Conservation (phyloP, 2,329 filamentous ascomycete species). For the Epichloe aotearoae region DNA sequence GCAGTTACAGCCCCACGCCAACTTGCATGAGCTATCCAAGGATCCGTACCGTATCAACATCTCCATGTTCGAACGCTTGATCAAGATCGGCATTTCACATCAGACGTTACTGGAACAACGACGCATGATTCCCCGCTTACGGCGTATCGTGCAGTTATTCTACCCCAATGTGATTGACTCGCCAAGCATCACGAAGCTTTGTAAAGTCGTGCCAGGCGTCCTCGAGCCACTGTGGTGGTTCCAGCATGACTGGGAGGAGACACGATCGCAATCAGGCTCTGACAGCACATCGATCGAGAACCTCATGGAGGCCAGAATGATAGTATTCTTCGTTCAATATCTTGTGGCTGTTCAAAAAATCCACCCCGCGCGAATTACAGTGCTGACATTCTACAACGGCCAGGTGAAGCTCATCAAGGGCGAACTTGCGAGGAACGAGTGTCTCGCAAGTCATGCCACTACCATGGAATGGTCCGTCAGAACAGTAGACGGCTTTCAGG, state of each 20-base stretch:
- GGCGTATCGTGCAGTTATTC: constrained; percentile 31
- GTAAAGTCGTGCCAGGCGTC: constrained; percentile 33
- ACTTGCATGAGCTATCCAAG: constrained; percentile 43
- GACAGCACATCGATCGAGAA: constrained; percentile 55
- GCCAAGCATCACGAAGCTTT: constrained; percentile 19
- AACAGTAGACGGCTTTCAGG: constrained; percentile 83
- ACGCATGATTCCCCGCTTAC: constrained; percentile 35
- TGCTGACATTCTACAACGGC: constrained; percentile 81
- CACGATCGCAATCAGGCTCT: constrained; percentile 38
- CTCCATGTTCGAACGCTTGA: constrained; percentile 68
- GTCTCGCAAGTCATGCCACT: constrained; percentile 9
- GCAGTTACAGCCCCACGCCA: constrained; percentile 59
- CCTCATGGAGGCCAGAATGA: constrained; percentile 58
- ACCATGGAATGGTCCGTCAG: constrained; percentile 43
- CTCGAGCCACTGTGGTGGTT: constrained; percentile 28
- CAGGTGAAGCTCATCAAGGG: constrained; percentile 55
- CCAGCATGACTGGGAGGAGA: constrained; percentile 32
- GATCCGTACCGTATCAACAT: constrained; percentile 54
- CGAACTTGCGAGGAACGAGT: constrained; percentile 23
- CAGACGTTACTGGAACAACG: constrained; percentile 56
- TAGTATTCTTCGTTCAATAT: constrained; percentile 59
- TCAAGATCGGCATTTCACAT: constrained; percentile 51
- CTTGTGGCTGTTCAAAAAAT: constrained; percentile 47
- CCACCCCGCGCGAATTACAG: constrained; percentile 48
- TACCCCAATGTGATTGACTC: constrained; percentile 31